These are phyloP conservation scores for Kodamaea leandrae DNA, from an alignment of 805 yeast species.

Conservation along the genomic window DNA sequence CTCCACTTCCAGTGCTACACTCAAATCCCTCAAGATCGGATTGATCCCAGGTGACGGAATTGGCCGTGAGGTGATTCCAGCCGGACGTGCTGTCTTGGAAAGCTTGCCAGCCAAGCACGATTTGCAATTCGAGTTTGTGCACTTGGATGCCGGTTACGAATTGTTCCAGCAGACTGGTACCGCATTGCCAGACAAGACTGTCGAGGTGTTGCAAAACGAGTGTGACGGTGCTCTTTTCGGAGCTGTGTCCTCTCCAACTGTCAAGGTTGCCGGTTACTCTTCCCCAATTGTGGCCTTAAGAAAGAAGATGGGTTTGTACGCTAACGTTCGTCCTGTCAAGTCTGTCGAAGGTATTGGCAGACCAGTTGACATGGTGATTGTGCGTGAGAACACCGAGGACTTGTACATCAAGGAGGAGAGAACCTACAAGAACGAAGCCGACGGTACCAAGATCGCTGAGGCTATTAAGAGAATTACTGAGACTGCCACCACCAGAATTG, in stretches of 20 bases:
- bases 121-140: conserved; percentile 78
- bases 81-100: conserved; percentile 86
- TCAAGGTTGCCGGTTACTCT: conserved; percentile 93
- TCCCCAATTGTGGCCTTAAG: conserved; percentile 99
- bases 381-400: conserved; percentile 98
- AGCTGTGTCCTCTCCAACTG: conserved; percentile 93
- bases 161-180: conserved; percentile 91
- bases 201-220: conserved; percentile 65
- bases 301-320: conserved; percentile 90
- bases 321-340: conserved; percentile 97
- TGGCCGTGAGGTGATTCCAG: conserved; percentile 96
- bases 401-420: conserved; percentile 92
- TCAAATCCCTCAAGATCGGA: conserved; percentile 46
- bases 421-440: conserved; percentile 58
- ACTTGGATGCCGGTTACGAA: conserved; percentile 92
- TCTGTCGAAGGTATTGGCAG: conserved; percentile 81
- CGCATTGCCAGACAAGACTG: conserved; percentile 93
- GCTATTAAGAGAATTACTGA: conserved; percentile 96
- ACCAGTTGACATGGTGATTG: conserved; percentile 96
- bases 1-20: conserved; percentile 29
- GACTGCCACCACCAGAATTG: conserved; percentile 79
- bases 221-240: conserved; percentile 99
- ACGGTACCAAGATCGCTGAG: conserved; percentile 91
- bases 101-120: conserved; percentile 74
- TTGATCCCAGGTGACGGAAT: conserved; percentile 98